Conservation (phyloP, 2,329 filamentous ascomycete genomes). For the Ophiosphaerella herpotricha region DNA sequence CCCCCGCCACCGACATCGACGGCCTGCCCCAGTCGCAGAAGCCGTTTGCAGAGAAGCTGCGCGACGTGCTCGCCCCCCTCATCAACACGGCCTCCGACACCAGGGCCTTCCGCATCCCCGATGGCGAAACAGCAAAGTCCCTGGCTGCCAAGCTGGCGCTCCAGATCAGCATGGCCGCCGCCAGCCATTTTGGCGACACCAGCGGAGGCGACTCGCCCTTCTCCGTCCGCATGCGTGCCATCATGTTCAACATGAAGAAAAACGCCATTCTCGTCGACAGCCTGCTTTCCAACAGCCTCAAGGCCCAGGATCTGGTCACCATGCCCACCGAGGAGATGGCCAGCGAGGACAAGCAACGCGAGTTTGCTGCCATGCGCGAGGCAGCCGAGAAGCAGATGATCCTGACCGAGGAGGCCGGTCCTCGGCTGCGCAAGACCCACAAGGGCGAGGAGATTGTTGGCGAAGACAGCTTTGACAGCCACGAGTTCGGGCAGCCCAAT, state of each 20-base stretch:
- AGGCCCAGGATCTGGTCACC: constrained; percentile 75
- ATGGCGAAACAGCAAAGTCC: constrained; percentile 66
- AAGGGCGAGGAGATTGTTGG: constrained; percentile 93
- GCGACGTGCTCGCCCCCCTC: constrained; percentile 69
- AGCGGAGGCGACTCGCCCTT: constrained; percentile 53
- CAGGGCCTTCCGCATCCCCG: constrained; percentile 64
- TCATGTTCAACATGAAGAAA: constrained; percentile 86
- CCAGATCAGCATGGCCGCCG: constrained; percentile 75
- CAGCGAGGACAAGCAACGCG: constrained; percentile 81
- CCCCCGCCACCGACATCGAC: constrained; percentile 23
- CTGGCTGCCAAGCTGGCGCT: constrained; percentile 73
- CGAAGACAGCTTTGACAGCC: constrained; percentile 58
- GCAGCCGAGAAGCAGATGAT: constrained; percentile 83
- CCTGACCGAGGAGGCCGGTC: constrained; percentile 70
- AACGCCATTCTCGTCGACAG: constrained; percentile 79
- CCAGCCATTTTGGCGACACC: constrained; percentile 60
- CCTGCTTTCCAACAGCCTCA: constrained; percentile 72
- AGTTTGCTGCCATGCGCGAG: constrained; percentile 77
- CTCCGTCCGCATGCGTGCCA: constrained; percentile 69
- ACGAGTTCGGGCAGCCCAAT: constrained; percentile 36
- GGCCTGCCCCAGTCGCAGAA: constrained; percentile 67
- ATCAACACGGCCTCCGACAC: constrained; percentile 70
- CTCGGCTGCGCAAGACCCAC: constrained; percentile 85
- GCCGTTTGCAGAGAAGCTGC: constrained; percentile 70
- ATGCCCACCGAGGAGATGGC: constrained; percentile 93